Base-by-base conservation (phyloP, 345 rosid genomes). In the Brassica napus region DNA sequence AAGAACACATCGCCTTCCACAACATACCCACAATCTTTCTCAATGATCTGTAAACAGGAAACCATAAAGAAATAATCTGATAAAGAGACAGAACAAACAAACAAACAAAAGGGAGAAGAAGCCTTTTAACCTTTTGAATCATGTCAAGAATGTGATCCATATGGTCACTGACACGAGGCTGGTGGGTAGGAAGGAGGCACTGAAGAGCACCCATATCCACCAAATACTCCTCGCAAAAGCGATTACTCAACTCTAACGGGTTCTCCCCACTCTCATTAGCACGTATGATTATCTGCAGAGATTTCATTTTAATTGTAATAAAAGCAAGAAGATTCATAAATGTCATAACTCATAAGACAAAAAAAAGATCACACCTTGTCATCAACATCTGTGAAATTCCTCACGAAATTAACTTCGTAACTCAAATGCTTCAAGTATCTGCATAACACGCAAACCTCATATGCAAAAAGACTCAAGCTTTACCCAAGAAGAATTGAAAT, bases 371-470 rank as follows among this genome's bases (percentile, higher is more conserved):
- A 72, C 32, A 89, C 97, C 97, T 94, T 94, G 73, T 92, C 98
- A 85, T 94, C 97, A 52, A 94, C 89, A 76, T 94, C 97, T 0
- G 98, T 94, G 79, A 94, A 92, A 84, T 94, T 94, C 52, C 98
- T 71, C 1, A 91, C 93, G 77, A 84, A 91, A 15, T 75, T 89
- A 71, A 92, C 92, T 69, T 92, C 97, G 82, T 86, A 91, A 54
- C 87, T 92, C 78, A 92, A 77, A 76, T 91, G 85, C 4, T 68
- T 73, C 1, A 94, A 85, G 77, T 88, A 92, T 83, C 97, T 94
- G 86, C 85, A 89, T 30, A 72, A 67, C 57, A 55, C 12, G 30
- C n/a, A 76, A 11, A 37, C 32, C 57, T 24, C 30, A 68, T 5
- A 37, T 24, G 31, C 16, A 58, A 54, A 31, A 21, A 35, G 21